Conservation (phyloP, 192 early-diverging fungal genomes). For the Chytriomyces sp. region DNA sequence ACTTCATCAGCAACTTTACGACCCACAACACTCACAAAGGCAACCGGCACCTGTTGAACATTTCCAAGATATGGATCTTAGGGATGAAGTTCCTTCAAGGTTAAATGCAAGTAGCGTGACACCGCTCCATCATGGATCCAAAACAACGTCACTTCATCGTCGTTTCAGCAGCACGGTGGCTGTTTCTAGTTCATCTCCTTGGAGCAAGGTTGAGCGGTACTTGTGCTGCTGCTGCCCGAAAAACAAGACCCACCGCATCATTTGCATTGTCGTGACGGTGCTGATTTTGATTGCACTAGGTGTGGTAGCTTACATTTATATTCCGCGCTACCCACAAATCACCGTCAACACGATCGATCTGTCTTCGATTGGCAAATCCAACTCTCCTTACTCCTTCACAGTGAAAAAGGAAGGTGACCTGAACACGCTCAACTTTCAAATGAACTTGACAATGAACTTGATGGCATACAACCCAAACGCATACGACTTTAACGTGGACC, state of each 20-base stretch:
- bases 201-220: no score
- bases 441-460: constrained; percentile 33
- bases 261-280: constrained; percentile 10
- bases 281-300: constrained; percentile 11
- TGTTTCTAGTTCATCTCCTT: no score
- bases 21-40: no score
- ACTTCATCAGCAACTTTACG: no score
- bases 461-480: constrained; percentile 32
- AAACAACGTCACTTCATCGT: no score
- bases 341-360: constrained; percentile 22
- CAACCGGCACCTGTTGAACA: no score
- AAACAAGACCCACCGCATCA: constrained; percentile 16
- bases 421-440: constrained; percentile 21
- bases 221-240: constrained; percentile 24
- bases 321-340: constrained; percentile 34
- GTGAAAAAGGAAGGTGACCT: neutral
- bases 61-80: no score
- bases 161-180: no score
- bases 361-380: neutral
- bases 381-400: constrained; percentile 19
- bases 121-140: no score
- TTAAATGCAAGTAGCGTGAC: no score
- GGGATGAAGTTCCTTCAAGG: no score
- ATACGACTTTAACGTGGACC: constrained; percentile 30
- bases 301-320: constrained; percentile 4